Percentiles rank a stretch among this genome's conserved stretches.
Evolutionary conservation across 2,329 filamentous ascomycete genomes (phyloP).

Genomic region (Monosporascus sp.): DNA sequence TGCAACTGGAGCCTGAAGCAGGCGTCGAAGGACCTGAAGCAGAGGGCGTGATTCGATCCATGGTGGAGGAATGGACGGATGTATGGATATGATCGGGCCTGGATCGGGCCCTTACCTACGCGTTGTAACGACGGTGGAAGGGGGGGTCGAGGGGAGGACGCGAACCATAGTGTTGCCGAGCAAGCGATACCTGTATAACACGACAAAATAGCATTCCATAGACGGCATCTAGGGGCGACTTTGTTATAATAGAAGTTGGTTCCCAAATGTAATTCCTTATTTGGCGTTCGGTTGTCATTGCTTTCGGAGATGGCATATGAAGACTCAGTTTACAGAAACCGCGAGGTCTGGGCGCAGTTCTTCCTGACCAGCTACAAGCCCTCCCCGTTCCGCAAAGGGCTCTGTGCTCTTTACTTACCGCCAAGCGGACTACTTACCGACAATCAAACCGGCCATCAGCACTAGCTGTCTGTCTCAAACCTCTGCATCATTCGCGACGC

Average conservation of each 20-base stretch:
- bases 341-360: too few relatives aligned
- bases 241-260: background rate
- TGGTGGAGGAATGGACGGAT: background rate
- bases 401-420: too few relatives aligned
- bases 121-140: too few relatives aligned
- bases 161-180: background rate
- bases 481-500: too few relatives aligned
- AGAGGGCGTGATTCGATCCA: slow-evolving; percentile 31
- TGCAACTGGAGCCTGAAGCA: slow-evolving; percentile 77
- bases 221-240: background rate
- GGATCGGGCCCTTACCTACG: too few relatives aligned
- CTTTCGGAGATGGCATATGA: background rate
- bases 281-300: background rate
- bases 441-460: too few relatives aligned
- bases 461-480: too few relatives aligned
- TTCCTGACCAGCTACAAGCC: background rate
- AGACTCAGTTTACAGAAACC: background rate
- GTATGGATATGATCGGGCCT: background rate
- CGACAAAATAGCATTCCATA: background rate
- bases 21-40: slow-evolving; percentile 53
- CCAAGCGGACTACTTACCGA: too few relatives aligned
- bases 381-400: too few relatives aligned
- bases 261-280: background rate
- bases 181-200: slow-evolving; percentile 1
- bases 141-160: background rate